A percentile compares a stretch with the other conserved stretches of the same genome.
Conservation (phyloP, 371 early-diverging fungal species). For the Mortierella sp. region DNA sequence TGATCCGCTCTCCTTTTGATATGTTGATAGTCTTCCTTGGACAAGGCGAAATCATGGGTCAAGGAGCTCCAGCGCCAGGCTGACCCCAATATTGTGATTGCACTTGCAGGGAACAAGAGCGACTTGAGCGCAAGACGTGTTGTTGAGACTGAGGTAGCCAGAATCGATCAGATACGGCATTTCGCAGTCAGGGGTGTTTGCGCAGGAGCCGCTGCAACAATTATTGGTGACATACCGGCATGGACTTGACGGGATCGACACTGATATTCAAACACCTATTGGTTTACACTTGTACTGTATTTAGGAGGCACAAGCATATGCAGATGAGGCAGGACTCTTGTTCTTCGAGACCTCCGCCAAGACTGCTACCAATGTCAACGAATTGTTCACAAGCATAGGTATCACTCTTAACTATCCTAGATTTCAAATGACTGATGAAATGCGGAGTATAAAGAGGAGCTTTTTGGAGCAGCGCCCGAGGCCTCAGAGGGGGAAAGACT, state of each 20-base stretch:
- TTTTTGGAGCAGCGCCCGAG: neutral
- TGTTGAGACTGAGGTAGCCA: conserved; percentile 73
- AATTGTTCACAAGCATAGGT: conserved; percentile 92
- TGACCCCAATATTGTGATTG: conserved; percentile 96
- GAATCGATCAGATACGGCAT: neutral
- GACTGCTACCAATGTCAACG: conserved; percentile 88
- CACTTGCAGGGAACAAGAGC: conserved; percentile 96
- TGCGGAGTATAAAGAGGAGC: neutral
- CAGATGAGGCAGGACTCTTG: conserved; percentile 87
- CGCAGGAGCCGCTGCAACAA: no score
- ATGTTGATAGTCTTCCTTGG: conserved; percentile 84
- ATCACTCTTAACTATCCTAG: conserved; percentile 22
- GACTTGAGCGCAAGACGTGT: conserved; percentile 88
- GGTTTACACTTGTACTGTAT: conserved; percentile 4
- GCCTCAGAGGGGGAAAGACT: neutral
- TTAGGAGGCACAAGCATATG: conserved; percentile 92
- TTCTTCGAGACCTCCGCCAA: conserved; percentile 97
- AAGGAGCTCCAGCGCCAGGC: conserved; percentile 97
- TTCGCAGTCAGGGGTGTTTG: no score
- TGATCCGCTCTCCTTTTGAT: neutral
- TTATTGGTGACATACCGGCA: neutral
- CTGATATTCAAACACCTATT: neutral
- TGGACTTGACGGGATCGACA: neutral
- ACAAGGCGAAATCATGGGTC: conserved; percentile 99
- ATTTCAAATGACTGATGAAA: neutral